Evolutionary conservation across 768 basidiomycete genomes (phyloP), one percentile per base, ranked within the genome.

Genomic region (Tricholomella constricta): DNA sequence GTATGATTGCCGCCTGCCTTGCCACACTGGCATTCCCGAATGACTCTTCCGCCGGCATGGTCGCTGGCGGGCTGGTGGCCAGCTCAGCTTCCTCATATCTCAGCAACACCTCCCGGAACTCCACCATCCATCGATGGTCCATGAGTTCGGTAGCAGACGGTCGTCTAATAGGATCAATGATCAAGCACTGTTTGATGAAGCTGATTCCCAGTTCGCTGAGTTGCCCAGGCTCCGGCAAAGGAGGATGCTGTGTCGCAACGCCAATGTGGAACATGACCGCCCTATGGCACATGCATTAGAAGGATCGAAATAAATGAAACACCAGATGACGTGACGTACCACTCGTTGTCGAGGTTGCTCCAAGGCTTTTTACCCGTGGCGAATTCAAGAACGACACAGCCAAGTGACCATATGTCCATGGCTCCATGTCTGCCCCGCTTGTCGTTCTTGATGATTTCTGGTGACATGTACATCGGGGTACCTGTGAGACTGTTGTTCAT

Each of bases 211-310:
- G 67, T 35, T 87, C 86, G 62, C 91, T 89, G 25, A 98, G 83
- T 71, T 98, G 91, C 44, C 85, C 86, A 7, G 90, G 81, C 60
- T 98, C 94, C 3, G 97, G 97, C 12, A 99, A 74, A 7, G 94
- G 95, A 15, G 97, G 97, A 63, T 97, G 94, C 61, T 98, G 90
- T 3, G 94, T 96, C 6, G 95, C 91, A 40, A 97, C 92, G 40
- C 96, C 96, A 51, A 98, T 97, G 66, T 96, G 94, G 78, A 96
- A 98, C 96, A 98, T 98, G 72, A 98, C 96, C n/a, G 96, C 95
- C 95, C 95, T 96, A 62, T 2, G 14, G 6, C 22, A 40, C 12
- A 14, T 35, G 26, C 19, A 44, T 50, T 10, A 26, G 37, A 7
- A 36, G 17, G 23, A 34, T 25, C 17, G 12, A 31, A 14, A 20